Percentiles rank a stretch among this genome's conserved stretches.
Evolutionary conservation across 371 early-diverging fungal species (phyloP).

Genomic region (Saksenaea oblongispora): DNA sequence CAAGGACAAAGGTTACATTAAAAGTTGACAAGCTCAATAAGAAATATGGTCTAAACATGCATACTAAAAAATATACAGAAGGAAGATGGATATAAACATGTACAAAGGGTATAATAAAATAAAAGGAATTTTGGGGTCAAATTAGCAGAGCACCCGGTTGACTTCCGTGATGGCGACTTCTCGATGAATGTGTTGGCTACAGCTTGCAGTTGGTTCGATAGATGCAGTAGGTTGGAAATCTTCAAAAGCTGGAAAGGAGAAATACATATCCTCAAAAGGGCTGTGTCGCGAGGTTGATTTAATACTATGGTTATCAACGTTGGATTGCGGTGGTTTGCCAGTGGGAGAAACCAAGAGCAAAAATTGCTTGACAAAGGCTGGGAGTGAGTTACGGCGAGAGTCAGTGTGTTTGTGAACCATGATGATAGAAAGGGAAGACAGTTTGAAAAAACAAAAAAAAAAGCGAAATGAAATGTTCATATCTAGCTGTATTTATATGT

Average conservation of each 20-base stretch:
- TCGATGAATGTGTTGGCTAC: slow-evolving; percentile 5
- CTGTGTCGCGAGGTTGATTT: slow-evolving; percentile 19
- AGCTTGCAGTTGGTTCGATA: slow-evolving; percentile 6
- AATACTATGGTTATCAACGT: slow-evolving; percentile 2
- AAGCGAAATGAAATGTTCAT: not conserved
- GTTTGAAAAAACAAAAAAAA: not conserved
- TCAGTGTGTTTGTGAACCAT: slow-evolving; percentile 5
- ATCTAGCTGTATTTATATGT: not conserved
- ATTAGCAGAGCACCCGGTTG: not conserved
- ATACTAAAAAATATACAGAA: not conserved
- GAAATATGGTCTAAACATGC: slow-evolving; percentile 2
- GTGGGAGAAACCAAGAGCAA: slow-evolving; percentile 23
- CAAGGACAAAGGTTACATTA: not conserved
- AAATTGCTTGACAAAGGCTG: slow-evolving; percentile 28
- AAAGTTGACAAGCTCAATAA: not conserved
- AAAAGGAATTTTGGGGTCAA: not conserved
- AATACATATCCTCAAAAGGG: slow-evolving; percentile 25
- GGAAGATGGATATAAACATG: not conserved
- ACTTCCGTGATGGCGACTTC: not conserved
- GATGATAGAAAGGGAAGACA: not conserved
- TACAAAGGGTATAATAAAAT: slow-evolving; percentile 2
- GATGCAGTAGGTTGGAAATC: slow-evolving; percentile 20
- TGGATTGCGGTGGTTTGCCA: not conserved
- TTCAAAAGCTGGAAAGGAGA: slow-evolving; percentile 10
- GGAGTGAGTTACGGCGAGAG: slow-evolving; percentile 21